phyloP scores from a whole-genome alignment of 805 yeast genomes.

The Starmerella cellae region DNA sequence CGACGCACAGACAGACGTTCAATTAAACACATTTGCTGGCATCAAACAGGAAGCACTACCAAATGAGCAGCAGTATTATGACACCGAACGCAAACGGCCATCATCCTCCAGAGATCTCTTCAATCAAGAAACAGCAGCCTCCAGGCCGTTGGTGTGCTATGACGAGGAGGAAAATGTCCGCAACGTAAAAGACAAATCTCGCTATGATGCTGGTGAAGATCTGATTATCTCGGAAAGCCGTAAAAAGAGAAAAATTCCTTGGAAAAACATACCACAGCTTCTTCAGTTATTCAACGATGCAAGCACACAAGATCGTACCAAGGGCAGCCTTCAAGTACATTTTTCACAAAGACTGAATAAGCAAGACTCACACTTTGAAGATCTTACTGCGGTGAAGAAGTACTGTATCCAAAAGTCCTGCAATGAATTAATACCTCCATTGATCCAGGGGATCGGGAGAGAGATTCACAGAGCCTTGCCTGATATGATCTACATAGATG shows the following conservation, averaged over 20 bases:
- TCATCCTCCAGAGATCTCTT: no score
- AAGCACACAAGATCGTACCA: slow-evolving; percentile 1
- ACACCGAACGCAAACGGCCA: no score
- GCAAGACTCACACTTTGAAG: background rate
- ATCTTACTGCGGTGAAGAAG: background rate
- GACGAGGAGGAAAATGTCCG: no score
- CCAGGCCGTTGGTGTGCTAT: no score
- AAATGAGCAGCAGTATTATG: no score
- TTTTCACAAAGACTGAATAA: slow-evolving; percentile 7
- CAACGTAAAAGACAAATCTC: background rate
- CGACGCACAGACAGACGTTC: no score
- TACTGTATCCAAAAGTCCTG: background rate
- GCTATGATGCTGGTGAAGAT: slow-evolving; percentile 6
- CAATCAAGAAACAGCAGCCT: no score
- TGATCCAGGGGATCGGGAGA: background rate
- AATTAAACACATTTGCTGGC: no score
- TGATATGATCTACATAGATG: no score
- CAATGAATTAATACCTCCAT: background rate
- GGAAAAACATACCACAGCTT: background rate
- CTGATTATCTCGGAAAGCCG: background rate
- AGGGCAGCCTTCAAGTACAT: slow-evolving; percentile 14
- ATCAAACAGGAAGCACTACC: no score
- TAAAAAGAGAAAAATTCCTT: slow-evolving; percentile 1
- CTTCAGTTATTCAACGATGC: background rate
- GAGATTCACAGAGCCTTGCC: background rate